Base-by-base conservation (phyloP, 805 yeast genomes). In the Starmera amethionina region DNA sequence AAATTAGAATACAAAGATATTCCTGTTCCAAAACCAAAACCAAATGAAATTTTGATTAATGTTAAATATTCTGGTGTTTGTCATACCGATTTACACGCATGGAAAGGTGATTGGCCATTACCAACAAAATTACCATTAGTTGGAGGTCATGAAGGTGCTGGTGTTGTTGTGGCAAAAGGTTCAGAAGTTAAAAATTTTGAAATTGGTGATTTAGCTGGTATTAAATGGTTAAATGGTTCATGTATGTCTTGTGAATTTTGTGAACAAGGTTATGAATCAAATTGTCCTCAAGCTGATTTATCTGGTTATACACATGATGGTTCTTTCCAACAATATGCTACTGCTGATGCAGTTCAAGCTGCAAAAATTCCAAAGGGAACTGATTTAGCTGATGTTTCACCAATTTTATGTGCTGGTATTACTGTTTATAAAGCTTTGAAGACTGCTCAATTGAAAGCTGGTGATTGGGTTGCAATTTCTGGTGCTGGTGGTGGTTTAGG, bases 401-500 rank as follows among this genome's bases (percentile, higher is more conserved):
- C 81, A 43, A 68, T 75, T 48, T 65, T 76, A 58, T 76, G 81
- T 65, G 81, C 80, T 37, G 81, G 81, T 64, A 65, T 76, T 54
- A 75, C 81, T 35, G 81, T 72, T 39, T 75, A 74, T 72, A 75
- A 75, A 64, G 80, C 79, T 14, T 65, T 76, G 54, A 75, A 75
- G 62, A 68, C 75, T 41, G 77, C 81, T 40, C 56, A 63, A 41
- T 56, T 71, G 44, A 46, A 47, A 40, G 67, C 86, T 28, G 86
- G 87, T 55, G 75, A 80, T 58, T 79, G 80, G 78, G 81, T 78
- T 47, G 73, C 75, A 43, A 66, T 80, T 44, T 74, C 83, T 40
- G 87, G 88, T 65, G 86, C 85, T 46, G 82, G 77, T 58, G 86
- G 87, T 58, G 87, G 88, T 53, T 69, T 80, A 60, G 88, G 87